Evolutionary conservation across 306 rosid species (phyloP), one percentile per base, ranked within the genome.

Genomic region (Lagenaria siceraria): DNA sequence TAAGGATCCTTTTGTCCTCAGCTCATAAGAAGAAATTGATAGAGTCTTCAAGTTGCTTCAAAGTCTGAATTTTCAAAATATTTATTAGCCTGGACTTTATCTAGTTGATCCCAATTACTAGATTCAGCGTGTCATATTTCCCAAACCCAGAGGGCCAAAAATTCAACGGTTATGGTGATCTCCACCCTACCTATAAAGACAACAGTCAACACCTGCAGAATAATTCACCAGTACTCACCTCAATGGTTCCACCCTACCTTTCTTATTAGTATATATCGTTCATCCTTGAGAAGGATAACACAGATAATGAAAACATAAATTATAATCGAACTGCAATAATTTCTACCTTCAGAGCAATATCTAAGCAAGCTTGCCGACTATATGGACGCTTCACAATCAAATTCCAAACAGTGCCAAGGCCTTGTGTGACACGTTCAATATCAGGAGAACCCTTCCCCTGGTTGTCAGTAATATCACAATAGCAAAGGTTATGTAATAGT

Each of bases 351-450:
- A 95, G 84, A 68, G 92, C 96, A 79, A 95, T 89, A 78, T 80
- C 91, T 84, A 95, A 86, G 87, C 93, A 90, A 65, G 87, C 87
- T 75, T 88, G 92, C 75, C 99, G 96, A 83, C 90, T 89, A 78
- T 77, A 89, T 60, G 97, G 97, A 62, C 97, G 96, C 42, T 96
- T 96, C 86, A 95, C 84, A 73, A 95, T 92, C 87, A 95, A 89
- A 89, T 90, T 88, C 99, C 99, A 95, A 29, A 90, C 85, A 29
- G 99, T 94, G 80, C 99, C 99, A 79, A 95, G 97, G 71, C 99
- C 99, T 84, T 95, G 99, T 65, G 99, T 95, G 80, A 95, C 96
- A 55, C 97, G 97, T 73, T 92, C 99, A 75, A 87, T 81, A 80
- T 95, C 99, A 58, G 97, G 90, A 60, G 78, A 79, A 72, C 82